Conservation (phyloP, 2,329 filamentous ascomycete species). For the Trematosphaeria pertusa region DNA sequence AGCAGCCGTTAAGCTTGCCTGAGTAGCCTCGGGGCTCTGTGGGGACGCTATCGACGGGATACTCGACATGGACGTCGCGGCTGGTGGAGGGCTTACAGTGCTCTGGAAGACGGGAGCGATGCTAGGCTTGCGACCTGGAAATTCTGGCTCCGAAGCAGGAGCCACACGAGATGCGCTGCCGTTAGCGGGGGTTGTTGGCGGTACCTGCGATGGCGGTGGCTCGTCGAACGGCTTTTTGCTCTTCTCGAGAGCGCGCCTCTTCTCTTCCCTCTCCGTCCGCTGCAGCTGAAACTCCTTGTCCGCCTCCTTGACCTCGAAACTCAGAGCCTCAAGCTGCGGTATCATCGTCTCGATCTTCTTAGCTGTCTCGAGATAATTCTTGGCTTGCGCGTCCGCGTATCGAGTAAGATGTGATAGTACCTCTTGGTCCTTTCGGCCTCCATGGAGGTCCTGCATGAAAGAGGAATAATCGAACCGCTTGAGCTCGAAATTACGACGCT, state of each 20-base stretch:
- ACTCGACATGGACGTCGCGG: constrained; percentile 28
- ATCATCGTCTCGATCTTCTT: constrained; percentile 87
- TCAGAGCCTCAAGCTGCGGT: constrained; percentile 88
- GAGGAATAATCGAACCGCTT: constrained; percentile 99
- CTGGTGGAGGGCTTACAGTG: constrained; percentile 39
- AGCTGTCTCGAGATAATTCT: constrained; percentile 79
- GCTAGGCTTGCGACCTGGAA: constrained; percentile 41
- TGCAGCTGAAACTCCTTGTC: constrained; percentile 98
- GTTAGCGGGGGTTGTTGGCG: constrained; percentile 32
- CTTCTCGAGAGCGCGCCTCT: constrained; percentile 87
- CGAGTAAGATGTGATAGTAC: constrained; percentile 92
- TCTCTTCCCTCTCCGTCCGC: constrained; percentile 93
- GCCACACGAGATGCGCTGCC: constrained; percentile 26
- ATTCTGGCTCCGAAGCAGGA: constrained; percentile 31
- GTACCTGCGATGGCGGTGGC: constrained; percentile 28
- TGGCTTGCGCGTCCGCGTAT: constrained; percentile 90
- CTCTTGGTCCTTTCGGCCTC: constrained; percentile 97
- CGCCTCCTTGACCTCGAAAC: constrained; percentile 85
- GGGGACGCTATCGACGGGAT: constrained; percentile 33
- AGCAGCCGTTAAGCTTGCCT: constrained; percentile 29
- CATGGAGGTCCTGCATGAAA: constrained; percentile 99
- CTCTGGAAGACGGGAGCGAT: constrained; percentile 44
- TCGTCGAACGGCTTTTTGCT: constrained; percentile 64
- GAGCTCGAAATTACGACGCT: constrained; percentile 92
- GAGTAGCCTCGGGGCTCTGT: constrained; percentile 38